Conservation (phyloP, 1,284 basidiomycete species). For the Ustilago curta region DNA sequence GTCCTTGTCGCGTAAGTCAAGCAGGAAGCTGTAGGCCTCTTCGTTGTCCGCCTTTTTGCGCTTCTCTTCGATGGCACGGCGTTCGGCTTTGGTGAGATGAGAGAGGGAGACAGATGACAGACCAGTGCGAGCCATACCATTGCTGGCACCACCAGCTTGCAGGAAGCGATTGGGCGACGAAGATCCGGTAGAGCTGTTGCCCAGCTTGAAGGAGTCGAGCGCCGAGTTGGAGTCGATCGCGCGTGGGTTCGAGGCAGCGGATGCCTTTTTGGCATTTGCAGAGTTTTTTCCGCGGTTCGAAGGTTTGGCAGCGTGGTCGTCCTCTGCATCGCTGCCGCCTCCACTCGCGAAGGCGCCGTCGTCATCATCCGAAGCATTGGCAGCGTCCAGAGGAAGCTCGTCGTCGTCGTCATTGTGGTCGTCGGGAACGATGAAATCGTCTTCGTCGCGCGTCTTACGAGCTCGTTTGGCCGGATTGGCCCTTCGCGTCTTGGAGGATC, state of each 20-base stretch:
- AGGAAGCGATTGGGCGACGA: slow-evolving; percentile 18
- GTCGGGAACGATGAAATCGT: slow-evolving; percentile 60
- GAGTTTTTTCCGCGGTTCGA: slow-evolving; percentile 18
- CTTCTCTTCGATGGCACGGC: slow-evolving; percentile 72
- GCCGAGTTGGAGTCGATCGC: slow-evolving; percentile 21
- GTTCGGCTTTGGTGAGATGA: slow-evolving; percentile 89
- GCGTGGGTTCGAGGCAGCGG: slow-evolving; percentile 17
- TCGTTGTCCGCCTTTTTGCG: slow-evolving; percentile 82
- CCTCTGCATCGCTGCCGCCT: slow-evolving; percentile 30
- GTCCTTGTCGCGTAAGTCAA: slow-evolving; percentile 85
- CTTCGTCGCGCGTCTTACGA: slow-evolving; percentile 44
- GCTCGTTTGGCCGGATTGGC: slow-evolving; percentile 30
- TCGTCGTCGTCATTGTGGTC: slow-evolving; percentile 46
- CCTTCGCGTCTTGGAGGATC: slow-evolving; percentile 19
- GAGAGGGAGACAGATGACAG: slow-evolving; percentile 60
- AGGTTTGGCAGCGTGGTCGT: slow-evolving; percentile 10
- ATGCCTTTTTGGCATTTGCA: slow-evolving; percentile 10
- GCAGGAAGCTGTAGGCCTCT: slow-evolving; percentile 84
- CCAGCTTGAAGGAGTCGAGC: slow-evolving; percentile 34
- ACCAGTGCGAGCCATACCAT: slow-evolving; percentile 16
- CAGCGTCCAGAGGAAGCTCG: slow-evolving; percentile 35
- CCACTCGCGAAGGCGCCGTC: slow-evolving; percentile 17
- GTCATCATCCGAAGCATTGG: slow-evolving; percentile 26
- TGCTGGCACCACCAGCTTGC: slow-evolving; percentile 12
- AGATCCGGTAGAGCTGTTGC: slow-evolving; percentile 18